A percentile compares a stretch with the other conserved stretches of the same genome.
phyloP scores from a whole-genome alignment of 345 rosid species.

The Iberis pinnata region DNA sequence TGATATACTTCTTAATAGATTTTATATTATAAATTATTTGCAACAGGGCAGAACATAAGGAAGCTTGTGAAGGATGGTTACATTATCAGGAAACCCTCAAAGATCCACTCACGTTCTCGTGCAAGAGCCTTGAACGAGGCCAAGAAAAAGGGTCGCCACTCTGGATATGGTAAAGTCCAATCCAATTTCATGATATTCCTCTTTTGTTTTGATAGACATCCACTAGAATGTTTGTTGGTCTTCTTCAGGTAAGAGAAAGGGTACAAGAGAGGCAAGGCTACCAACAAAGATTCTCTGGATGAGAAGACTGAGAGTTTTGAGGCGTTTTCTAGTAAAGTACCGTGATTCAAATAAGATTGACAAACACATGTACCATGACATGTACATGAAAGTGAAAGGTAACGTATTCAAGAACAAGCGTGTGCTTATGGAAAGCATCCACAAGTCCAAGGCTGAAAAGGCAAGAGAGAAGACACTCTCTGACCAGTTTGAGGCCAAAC shows the following conservation, averaged over 20 bases:
- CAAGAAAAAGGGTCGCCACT: conserved; percentile 69
- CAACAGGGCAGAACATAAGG: conserved; percentile 67
- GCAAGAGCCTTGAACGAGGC: conserved; percentile 72
- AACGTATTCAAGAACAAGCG: conserved; percentile 72
- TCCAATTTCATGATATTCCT: neutral
- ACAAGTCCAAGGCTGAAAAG: conserved; percentile 69
- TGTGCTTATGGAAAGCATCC: conserved; percentile 74
- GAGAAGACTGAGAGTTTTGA: conserved; percentile 65
- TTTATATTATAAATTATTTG: neutral
- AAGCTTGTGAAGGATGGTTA: conserved; percentile 74
- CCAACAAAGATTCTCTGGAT: conserved; percentile 73
- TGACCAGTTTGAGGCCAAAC: conserved; percentile 70
- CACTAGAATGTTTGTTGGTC: neutral
- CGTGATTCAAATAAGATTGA: conserved; percentile 70
- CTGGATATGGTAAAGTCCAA: conserved; percentile 54
- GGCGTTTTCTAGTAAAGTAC: conserved; percentile 53
- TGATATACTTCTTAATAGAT: neutral
- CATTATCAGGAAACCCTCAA: conserved; percentile 63
- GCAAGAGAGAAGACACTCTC: conserved; percentile 65
- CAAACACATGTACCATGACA: conserved; percentile 78
- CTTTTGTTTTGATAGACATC: too few relatives aligned
- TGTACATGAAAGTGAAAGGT: conserved; percentile 83
- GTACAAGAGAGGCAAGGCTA: conserved; percentile 74
- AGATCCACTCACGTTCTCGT: conserved; percentile 75
- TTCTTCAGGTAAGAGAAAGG: conserved; percentile 60